A percentile compares a stretch with the other conserved stretches of the same genome.
Evolutionary conservation across 345 rosid species (phyloP).

Genomic region (Nasturtium officinale): DNA sequence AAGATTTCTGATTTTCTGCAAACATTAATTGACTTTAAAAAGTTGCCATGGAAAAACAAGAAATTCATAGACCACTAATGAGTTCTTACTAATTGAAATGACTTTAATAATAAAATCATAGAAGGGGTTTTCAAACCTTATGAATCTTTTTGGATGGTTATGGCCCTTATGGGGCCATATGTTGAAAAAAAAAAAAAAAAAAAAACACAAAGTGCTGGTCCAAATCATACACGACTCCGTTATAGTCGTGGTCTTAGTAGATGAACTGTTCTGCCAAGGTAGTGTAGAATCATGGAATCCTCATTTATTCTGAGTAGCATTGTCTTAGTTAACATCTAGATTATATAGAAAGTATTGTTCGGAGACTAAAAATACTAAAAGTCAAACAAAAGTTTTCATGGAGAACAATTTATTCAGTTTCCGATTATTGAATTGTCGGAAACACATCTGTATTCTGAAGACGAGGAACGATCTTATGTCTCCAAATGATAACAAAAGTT

Average conservation of each 20-base stretch:
- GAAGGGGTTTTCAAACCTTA: not conserved
- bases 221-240: not conserved
- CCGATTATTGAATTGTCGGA: not conserved
- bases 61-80: not conserved
- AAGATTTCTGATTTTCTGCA: constrained; percentile 29
- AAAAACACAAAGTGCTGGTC: not conserved
- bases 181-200: not conserved
- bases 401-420: not conserved
- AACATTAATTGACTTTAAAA: constrained; percentile 4
- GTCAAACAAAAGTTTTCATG: too few relatives aligned
- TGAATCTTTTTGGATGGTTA: not conserved
- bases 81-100: not conserved
- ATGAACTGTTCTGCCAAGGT: not conserved
- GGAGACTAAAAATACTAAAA: too few relatives aligned
- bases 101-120: not conserved
- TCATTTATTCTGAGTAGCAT: too few relatives aligned
- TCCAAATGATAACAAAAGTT: not conserved
- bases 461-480: not conserved
- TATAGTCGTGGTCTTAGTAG: not conserved
- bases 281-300: not conserved
- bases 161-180: not conserved
- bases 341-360: too few relatives aligned
- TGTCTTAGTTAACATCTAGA: too few relatives aligned
- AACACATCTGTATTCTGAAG: not conserved
- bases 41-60: too few relatives aligned